Evolutionary conservation across 495 filamentous ascomycete genomes (phyloP), one percentile per base, ranked within the genome.

Genomic region (Stereocaulon alpinum): DNA sequence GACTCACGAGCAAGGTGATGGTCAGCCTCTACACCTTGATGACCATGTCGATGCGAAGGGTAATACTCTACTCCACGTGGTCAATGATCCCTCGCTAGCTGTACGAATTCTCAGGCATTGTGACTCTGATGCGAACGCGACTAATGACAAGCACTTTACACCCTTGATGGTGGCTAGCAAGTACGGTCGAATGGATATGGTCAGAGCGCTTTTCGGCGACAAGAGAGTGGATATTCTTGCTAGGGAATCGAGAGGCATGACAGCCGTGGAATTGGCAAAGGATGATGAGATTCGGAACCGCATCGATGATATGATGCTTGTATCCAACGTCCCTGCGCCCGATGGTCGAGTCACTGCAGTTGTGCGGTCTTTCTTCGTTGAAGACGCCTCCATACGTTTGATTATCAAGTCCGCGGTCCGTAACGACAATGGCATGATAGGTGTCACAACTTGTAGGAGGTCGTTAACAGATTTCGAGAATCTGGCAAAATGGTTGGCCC

Each of bases 91-190:
- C 20, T 77, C 84, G 30, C 77, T 97, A 56, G 88, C 87, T 1
- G 61, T 82, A 30, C 80, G 81, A 40, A 88, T 96, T 27, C 73
- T 99, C 3, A 74, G 84, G 55, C 80, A 85, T 44, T 93, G 91
- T 69, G 94, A 99, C 64, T 84, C 89, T 18, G 90, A 97, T 68
- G 88, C 91, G 40, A 99, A 99, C 71, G 93, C 93, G 0, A 86
- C 85, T 0, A 99, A 99, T 66, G 94, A 97, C 67, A 96, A 90
- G 75, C 86, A 79, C 50, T 97, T 97, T 66, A 99, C 94, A 0
- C 83, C 94, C 1, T 74, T 99, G 54, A 99, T 99, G 94, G 88
- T 97, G 58, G 92, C 91, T n/a, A 96, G 91, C 76, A 99, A 99
- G 72, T 99, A 96, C 66, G 93, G 92, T 27, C 82, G 94, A 48